Conservation (phyloP, 1,284 basidiomycete genomes). For the Ganoderma lucidum region DNA sequence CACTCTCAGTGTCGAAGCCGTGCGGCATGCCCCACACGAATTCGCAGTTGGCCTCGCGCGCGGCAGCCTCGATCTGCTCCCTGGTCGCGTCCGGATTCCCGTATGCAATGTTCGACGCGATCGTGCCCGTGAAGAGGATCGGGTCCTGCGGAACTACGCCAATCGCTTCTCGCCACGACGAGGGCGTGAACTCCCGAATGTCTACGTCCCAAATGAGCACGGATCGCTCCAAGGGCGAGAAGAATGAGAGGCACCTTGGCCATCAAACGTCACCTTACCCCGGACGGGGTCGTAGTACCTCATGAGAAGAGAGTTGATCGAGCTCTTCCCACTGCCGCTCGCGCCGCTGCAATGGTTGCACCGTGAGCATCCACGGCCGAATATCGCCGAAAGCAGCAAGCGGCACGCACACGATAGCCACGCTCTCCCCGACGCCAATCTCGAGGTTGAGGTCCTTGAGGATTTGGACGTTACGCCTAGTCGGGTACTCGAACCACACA, state of each 20-base stretch:
- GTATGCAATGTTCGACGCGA: slow-evolving; percentile 94
- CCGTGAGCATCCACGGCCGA: background rate
- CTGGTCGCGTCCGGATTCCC: slow-evolving; percentile 79
- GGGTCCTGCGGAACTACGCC: slow-evolving; percentile 91
- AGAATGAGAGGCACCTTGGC: slow-evolving; percentile 63
- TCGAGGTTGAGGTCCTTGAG: slow-evolving; percentile 83
- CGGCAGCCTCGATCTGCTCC: slow-evolving; percentile 88
- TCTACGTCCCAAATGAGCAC: slow-evolving; percentile 51
- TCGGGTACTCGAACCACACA: slow-evolving; percentile 89
- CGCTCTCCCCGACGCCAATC: slow-evolving; percentile 83
- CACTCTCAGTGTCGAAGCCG: slow-evolving; percentile 81
- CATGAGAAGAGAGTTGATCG: slow-evolving; percentile 87
- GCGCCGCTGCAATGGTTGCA: slow-evolving; percentile 63
- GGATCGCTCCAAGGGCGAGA: background rate
- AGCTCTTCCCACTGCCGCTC: slow-evolving; percentile 93
- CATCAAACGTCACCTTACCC: slow-evolving; percentile 87
- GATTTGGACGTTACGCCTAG: slow-evolving; percentile 79
- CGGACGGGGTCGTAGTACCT: slow-evolving; percentile 92
- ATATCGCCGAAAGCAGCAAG: slow-evolving; percentile 13
- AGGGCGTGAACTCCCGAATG: slow-evolving; percentile 83
- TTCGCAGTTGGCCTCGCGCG: slow-evolving; percentile 92
- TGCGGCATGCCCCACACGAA: slow-evolving; percentile 94
- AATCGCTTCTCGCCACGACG: slow-evolving; percentile 88
- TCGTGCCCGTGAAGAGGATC: slow-evolving; percentile 85
- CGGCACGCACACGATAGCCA: slow-evolving; percentile 86